phyloP scores from a whole-genome alignment of 2,329 filamentous ascomycete species.

The Pestalotiopsis sp. region DNA sequence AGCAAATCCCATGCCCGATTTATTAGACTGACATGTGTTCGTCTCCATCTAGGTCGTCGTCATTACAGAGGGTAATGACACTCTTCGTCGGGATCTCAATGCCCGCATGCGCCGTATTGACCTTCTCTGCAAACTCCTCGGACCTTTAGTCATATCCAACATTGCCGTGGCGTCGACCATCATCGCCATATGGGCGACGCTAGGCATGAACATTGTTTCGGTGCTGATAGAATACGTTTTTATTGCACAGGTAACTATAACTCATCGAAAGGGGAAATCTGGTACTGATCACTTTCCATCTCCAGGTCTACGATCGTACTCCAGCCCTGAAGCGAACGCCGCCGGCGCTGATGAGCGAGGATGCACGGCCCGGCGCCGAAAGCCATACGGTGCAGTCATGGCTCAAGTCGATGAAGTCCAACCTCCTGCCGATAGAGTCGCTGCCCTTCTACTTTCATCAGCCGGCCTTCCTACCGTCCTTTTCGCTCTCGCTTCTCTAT shows the following conservation, averaged over 20 bases:
- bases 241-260: conserved; percentile 41
- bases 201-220: conserved; percentile 47
- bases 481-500: conserved; percentile 60
- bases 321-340: conserved; percentile 16
- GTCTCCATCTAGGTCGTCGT: conserved; percentile 40
- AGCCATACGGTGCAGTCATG: background rate
- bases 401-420: conserved; percentile 12
- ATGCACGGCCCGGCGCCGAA: background rate
- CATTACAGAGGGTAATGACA: conserved; percentile 41
- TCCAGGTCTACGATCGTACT: conserved; percentile 23
- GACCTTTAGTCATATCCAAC: conserved; percentile 50
- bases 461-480: conserved; percentile 58
- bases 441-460: conserved; percentile 51
- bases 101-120: conserved; percentile 50
- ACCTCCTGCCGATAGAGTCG: conserved; percentile 24
- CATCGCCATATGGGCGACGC: conserved; percentile 45
- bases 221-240: conserved; percentile 41
- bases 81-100: conserved; percentile 20
- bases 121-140: conserved; percentile 56
- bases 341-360: background rate
- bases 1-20: no score
- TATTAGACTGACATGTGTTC: conserved; percentile 19
- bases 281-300: background rate
- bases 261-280: background rate
- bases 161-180: conserved; percentile 45